Base-by-base conservation (phyloP, 305 asterid genomes). In the Fraxinus floribunda region DNA sequence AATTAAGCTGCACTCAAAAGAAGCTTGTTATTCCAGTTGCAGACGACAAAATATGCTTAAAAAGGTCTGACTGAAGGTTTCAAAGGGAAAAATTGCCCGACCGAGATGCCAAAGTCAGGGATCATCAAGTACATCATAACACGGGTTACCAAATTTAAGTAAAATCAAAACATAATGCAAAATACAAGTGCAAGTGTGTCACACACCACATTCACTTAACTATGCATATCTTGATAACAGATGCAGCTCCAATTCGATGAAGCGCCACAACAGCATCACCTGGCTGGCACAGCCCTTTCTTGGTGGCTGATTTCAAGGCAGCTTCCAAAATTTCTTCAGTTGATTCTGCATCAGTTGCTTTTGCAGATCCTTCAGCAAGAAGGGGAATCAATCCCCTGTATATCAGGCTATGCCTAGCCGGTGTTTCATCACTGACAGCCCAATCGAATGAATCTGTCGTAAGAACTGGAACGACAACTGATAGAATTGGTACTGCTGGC, bases 181-280 rank as follows among this genome's bases (percentile, higher is more conserved):
- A 76, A 85, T 62, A 49, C 32, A 55, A 70, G 78, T 24, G 70
- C 35, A 36, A 22, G 13, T 29, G 38, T 26, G 39, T 29, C 20
- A 11, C 46, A 75, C 34, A 30, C 22, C 20, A 30, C 26, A 32
- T 46, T 81, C 78, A 89, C 87, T 94, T 92, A 20, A 94, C 98
- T 1, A 90, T 0, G 85, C 98, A 94, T 76, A 94, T 94, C 91
- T 91, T 94, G 81, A 94, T 94, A 78, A 92, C 93, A 5, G 97
- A 92, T 0, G 98, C 87, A 49, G 88, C 86, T 13, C 98, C 98
- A 75, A 92, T 90, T 13, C 98, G 94, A 72, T 94, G 98, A 39
- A 94, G 98, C 2, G 90, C 98, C 55, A 94, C 98, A 5, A 91
- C 89, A 1, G 98, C 97, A 64, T 94, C 97, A 18, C 96, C 98